These are phyloP conservation scores for Kluyveromyces marxianus DNA, from an alignment of 1,139 yeast species.

Conservation along the genomic window DNA sequence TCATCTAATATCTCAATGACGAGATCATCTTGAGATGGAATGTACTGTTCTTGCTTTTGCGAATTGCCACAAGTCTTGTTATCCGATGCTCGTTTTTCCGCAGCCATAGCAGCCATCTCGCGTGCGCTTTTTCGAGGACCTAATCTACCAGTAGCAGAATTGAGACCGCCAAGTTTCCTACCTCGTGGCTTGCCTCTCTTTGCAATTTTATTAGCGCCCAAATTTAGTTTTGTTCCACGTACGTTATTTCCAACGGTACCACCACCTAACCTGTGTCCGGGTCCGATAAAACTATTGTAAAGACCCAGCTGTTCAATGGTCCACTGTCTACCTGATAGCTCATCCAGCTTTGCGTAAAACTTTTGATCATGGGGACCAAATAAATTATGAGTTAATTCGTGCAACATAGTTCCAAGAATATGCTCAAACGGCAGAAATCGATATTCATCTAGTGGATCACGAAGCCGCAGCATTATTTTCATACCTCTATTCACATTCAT, in stretches of 20 bases:
- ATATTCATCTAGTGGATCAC: slow-evolving; percentile 49
- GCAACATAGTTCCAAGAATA: slow-evolving; percentile 75
- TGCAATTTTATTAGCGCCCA: slow-evolving; percentile 6
- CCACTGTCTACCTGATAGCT: slow-evolving; percentile 51
- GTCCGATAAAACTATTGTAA: slow-evolving; percentile 36
- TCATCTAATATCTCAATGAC: slow-evolving; percentile 26
- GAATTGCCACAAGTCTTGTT: slow-evolving; percentile 44
- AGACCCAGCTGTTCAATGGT: slow-evolving; percentile 39
- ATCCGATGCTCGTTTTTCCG: slow-evolving; percentile 55
- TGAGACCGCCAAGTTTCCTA: slow-evolving; percentile 9
- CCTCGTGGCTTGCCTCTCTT: slow-evolving; percentile 16
- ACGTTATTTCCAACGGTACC: slow-evolving; percentile 8
- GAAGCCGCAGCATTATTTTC: slow-evolving; percentile 63
- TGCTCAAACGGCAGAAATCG: slow-evolving; percentile 61
- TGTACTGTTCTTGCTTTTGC: slow-evolving; percentile 17
- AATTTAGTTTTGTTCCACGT: background rate
- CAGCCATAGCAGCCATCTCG: slow-evolving; percentile 56
- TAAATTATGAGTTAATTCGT: slow-evolving; percentile 77
- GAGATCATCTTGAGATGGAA: slow-evolving; percentile 35
- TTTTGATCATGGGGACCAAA: slow-evolving; percentile 72
- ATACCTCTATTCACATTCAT: slow-evolving; percentile 80
- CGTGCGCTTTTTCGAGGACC: slow-evolving; percentile 28
- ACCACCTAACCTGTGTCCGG: slow-evolving; percentile 34
- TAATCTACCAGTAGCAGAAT: background rate
- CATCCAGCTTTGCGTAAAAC: slow-evolving; percentile 62